A percentile compares a stretch with the other conserved stretches of the same genome.
These are phyloP conservation scores for Ocimum tenuiflorum DNA, from an alignment of 257 asterid species.

Conservation along the genomic window DNA sequence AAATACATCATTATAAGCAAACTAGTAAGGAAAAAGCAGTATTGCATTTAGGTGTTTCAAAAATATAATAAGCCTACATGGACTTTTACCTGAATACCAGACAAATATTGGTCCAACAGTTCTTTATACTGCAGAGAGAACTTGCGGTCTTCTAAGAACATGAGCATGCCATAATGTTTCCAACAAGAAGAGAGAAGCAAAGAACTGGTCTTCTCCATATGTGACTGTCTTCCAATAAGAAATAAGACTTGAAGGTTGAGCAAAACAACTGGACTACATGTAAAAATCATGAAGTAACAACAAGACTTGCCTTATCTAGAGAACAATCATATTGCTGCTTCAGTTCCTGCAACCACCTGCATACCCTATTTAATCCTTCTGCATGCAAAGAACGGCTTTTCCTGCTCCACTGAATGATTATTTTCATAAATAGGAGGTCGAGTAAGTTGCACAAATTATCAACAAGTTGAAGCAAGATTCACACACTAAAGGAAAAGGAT, in stretches of 20 bases:
- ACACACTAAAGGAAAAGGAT: neutral
- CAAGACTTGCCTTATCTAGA: conserved; percentile 57
- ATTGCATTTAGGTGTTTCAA: neutral
- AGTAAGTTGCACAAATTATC: neutral
- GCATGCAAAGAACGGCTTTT: conserved; percentile 81
- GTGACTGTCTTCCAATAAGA: conserved; percentile 35
- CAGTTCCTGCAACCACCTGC: conserved; percentile 62
- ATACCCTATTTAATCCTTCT: conserved; percentile 70
- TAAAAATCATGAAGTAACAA: conserved; percentile 17
- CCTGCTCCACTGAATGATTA: conserved; percentile 66
- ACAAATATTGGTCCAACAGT: conserved; percentile 60
- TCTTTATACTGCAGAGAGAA: conserved; percentile 54
- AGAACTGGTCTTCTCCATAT: conserved; percentile 52
- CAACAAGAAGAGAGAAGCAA: conserved; percentile 86
- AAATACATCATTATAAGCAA: neutral
- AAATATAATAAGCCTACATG: neutral
- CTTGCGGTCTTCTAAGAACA: conserved; percentile 56
- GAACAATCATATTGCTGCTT: conserved; percentile 38
- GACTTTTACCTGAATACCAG: conserved; percentile 72
- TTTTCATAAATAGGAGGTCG: neutral
- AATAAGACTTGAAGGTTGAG: conserved; percentile 12
- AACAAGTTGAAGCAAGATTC: conserved; percentile 4
- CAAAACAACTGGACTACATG: neutral
- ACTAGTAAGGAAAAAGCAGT: neutral
- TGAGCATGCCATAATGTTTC: conserved; percentile 83